Conservation (phyloP, 1,284 basidiomycete genomes). For the Golubevia sp. region DNA sequence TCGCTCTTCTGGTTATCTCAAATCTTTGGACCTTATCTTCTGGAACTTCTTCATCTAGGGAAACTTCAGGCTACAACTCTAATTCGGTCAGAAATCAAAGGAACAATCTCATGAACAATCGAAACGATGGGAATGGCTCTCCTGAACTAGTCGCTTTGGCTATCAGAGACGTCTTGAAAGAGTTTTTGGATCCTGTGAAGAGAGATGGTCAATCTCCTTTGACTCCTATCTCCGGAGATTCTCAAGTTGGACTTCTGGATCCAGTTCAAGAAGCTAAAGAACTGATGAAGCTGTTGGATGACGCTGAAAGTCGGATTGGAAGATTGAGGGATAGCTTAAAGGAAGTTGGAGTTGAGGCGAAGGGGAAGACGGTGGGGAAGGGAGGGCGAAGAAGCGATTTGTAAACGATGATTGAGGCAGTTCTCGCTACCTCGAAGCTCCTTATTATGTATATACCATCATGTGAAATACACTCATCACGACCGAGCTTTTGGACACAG, state of each 20-base stretch:
- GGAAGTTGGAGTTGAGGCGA: not conserved
- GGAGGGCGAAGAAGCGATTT: too few species aligned
- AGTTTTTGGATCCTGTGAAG: conserved; percentile 28
- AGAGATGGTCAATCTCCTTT: conserved; percentile 3
- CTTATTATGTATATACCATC: too few species aligned
- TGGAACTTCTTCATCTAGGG: conserved; percentile 3
- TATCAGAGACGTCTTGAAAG: conserved; percentile 53
- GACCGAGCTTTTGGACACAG: too few species aligned
- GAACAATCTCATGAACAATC: conserved; percentile 5
- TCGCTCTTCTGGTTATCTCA: conserved; percentile 57
- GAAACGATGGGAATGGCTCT: conserved; percentile 11
- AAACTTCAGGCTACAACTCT: conserved; percentile 6
- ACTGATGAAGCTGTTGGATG: conserved; percentile 14
- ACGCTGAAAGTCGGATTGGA: conserved; percentile 1
- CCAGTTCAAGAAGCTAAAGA: conserved; percentile 5
- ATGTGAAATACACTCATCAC: too few species aligned
- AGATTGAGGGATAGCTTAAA: not conserved
- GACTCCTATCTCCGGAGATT: conserved; percentile 7
- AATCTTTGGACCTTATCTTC: conserved; percentile 57
- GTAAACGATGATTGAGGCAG: too few species aligned
- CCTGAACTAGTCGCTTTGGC: conserved; percentile 53
- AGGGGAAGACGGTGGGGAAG: not conserved
- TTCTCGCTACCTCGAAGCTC: too few species aligned
- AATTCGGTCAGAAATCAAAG: conserved; percentile 15
- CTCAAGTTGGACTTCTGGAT: not conserved